Percentiles rank a stretch among this genome's conserved stretches.
phyloP scores from a whole-genome alignment of 2,329 filamentous ascomycete species.

The Cadophora sp. region DNA sequence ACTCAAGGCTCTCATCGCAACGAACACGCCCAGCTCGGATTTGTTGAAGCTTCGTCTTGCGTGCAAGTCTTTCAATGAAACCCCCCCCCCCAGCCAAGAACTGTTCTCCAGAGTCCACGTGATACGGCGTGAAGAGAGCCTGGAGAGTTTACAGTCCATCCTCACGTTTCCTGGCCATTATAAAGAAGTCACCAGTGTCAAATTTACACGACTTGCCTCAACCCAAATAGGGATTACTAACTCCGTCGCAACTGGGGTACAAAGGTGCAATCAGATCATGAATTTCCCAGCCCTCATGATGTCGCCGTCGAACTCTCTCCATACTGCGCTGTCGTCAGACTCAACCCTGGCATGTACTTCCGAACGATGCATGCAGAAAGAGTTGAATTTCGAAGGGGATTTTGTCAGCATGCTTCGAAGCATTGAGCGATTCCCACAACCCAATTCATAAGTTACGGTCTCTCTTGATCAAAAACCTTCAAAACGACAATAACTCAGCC shows the following conservation, averaged over 20 bases:
- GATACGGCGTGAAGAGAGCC: neutral
- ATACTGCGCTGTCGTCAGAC: conserved; percentile 12
- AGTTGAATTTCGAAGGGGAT: conserved; percentile 17
- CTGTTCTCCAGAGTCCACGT: conserved; percentile 18
- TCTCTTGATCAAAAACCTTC: conserved; percentile 25
- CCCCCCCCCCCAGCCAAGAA: neutral
- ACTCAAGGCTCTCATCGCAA: no score
- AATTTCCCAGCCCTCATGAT: conserved; percentile 19
- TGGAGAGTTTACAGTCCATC: neutral
- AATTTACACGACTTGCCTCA: conserved; percentile 4
- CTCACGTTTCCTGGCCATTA: no score
- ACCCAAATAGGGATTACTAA: conserved; percentile 4
- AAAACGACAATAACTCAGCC: conserved; percentile 17
- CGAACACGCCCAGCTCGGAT: no score
- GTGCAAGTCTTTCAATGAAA: neutral
- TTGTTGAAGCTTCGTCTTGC: conserved; percentile 1
- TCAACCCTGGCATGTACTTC: no score
- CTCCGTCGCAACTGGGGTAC: neutral
- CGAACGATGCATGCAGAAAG: neutral
- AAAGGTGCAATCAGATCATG: neutral
- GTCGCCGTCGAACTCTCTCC: conserved; percentile 18
- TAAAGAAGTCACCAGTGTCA: conserved; percentile 2
- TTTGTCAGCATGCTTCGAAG: conserved; percentile 7
- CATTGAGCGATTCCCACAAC: conserved; percentile 13
- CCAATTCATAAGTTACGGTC: conserved; percentile 11